Conservation (phyloP, 2,329 filamentous ascomycete genomes). For the Phaeophleospora eucalypticola region DNA sequence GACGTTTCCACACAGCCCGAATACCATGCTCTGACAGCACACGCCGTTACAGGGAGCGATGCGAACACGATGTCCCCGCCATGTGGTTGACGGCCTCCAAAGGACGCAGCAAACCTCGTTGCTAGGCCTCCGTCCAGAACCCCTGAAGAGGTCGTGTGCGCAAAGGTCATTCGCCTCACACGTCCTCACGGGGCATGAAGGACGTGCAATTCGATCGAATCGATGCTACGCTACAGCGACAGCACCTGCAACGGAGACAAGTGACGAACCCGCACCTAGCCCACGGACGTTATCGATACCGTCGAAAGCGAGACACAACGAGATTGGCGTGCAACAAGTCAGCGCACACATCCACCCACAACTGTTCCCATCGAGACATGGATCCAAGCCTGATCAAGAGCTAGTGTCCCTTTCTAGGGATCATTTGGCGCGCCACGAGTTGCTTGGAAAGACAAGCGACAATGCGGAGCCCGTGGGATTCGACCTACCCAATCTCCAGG, state of each 20-base stretch:
- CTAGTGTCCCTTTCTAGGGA: conserved; percentile 76
- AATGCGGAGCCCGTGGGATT: conserved; percentile 70
- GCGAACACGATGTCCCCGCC: conserved; percentile 32
- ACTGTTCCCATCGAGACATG: conserved; percentile 60
- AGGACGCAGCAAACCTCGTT: conserved; percentile 36
- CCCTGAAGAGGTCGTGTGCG: conserved; percentile 27
- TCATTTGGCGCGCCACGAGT: conserved; percentile 78
- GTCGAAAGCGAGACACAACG: conserved; percentile 71
- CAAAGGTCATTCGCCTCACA: conserved; percentile 24
- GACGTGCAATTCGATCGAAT: not conserved
- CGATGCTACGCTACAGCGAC: conserved; percentile 4
- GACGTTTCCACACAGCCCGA: not conserved
- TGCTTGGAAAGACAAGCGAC: conserved; percentile 87
- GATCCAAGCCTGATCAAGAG: conserved; percentile 66
- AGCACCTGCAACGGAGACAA: conserved; percentile 7
- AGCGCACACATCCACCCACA: conserved; percentile 79
- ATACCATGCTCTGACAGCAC: conserved; percentile 8
- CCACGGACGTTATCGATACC: conserved; percentile 25
- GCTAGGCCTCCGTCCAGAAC: conserved; percentile 29
- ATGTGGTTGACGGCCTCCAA: conserved; percentile 28
- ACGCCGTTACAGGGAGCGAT: conserved; percentile 17
- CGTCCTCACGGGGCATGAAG: not conserved
- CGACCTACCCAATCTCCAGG: conserved; percentile 75
- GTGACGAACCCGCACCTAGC: conserved; percentile 4
- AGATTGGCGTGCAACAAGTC: conserved; percentile 91